Percentiles rank a stretch among this genome's conserved stretches.
phyloP scores from a whole-genome alignment of 2,329 filamentous ascomycete species.

The Pseudocercospora musae region DNA sequence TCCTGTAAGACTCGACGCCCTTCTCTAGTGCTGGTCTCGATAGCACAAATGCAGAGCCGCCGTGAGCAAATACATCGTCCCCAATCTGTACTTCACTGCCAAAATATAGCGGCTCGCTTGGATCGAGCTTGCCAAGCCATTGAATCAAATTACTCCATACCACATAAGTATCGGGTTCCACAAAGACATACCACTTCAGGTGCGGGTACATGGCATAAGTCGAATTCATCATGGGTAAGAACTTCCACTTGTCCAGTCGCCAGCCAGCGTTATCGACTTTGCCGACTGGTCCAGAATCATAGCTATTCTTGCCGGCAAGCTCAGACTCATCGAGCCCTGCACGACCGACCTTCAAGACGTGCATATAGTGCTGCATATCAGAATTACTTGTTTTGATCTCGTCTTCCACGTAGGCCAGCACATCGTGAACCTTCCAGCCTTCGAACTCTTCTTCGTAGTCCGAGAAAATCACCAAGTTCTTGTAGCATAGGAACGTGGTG shows the following conservation, averaged over 20 bases:
- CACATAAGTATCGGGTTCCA: constrained; percentile 58
- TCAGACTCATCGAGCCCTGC: constrained; percentile 32
- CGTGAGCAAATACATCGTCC: constrained; percentile 40
- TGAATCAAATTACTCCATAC: constrained; percentile 52
- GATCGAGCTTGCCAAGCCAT: constrained; percentile 53
- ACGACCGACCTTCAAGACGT: constrained; percentile 33
- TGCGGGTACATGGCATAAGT: constrained; percentile 40
- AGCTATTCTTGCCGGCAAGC: constrained; percentile 24
- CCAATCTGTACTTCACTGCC: constrained; percentile 53
- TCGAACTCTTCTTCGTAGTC: constrained; percentile 54
- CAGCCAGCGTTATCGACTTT: constrained; percentile 34
- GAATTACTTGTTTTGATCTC: constrained; percentile 31
- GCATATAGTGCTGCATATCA: constrained; percentile 39
- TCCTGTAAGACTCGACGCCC: constrained; percentile 38
- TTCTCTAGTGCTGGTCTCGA: constrained; percentile 40
- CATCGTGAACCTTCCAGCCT: constrained; percentile 40
- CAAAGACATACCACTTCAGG: constrained; percentile 58
- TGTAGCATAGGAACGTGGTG: constrained; percentile 55
- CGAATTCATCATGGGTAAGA: constrained; percentile 44
- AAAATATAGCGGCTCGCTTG: constrained; percentile 49
- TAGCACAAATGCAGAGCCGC: constrained; percentile 43
- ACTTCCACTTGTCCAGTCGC: constrained; percentile 52
- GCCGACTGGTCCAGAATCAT: constrained; percentile 24
- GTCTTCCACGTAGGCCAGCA: constrained; percentile 33
- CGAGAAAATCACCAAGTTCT: constrained; percentile 57